Evolutionary conservation across 441 rosid species (phyloP), one percentile per base, ranked within the genome.

Genomic region (Sinapis alba): DNA sequence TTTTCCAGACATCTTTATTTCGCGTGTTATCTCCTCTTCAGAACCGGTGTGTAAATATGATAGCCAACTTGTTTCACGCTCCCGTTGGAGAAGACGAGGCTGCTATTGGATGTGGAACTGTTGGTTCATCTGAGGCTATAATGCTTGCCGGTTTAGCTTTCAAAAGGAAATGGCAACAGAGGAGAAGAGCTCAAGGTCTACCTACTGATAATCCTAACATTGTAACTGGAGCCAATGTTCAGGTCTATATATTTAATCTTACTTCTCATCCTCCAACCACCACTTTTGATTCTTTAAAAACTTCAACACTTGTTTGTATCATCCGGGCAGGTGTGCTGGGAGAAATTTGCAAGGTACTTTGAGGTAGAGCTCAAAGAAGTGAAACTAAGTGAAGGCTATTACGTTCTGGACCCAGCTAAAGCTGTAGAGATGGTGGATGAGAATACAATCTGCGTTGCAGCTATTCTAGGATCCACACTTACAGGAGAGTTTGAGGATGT

Each of bases 161-260:
- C 51, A 89, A 89, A 69, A 73, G 90, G 43, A 84, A 83, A 66
- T 87, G 94, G 94, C 89, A 89, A 81, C 80, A 82, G 28, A 87
- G 73, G 84, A 83, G 91, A 77, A 85, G 73, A 75, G 80, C 83
- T 15, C 79, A 82, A 45, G 92, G 89, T 18, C 78, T 88, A 62
- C 79, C 96, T 20, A 83, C 30, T 43, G 98, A 90, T 74, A 90
- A 84, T 26, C 98, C 94, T 57, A 92, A 90, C 78, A 89, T 92
- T 6, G 94, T 92, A 59, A 90, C 97, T 0, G 96, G 97, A 53
- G 98, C 94, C 36, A 90, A 92, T 45, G 96, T 90, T 75, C 97
- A 88, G 86, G 97, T 84, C 60, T 66, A 0, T 50, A 0, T 21
- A 24, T 24, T 12, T 12, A 23, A 24, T 4, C 6, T 13, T 20